phyloP scores from a whole-genome alignment of 192 early-diverging fungal genomes.

The Chytriomyces confervae region DNA sequence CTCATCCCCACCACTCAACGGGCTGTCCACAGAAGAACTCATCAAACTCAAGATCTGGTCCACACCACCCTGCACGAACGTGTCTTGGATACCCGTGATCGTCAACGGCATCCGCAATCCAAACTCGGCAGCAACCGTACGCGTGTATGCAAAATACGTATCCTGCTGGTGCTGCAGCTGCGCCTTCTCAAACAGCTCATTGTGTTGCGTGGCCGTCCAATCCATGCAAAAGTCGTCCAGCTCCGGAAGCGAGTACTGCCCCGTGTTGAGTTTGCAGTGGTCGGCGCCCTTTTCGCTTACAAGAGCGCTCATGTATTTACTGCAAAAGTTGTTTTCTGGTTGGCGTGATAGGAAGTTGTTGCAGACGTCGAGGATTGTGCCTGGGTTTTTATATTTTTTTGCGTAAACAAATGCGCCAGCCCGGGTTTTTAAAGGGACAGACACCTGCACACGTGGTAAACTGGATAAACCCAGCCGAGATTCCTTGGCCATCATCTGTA shows the following conservation, averaged over 20 bases:
- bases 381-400: too few relatives aligned
- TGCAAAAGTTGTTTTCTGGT: neutral
- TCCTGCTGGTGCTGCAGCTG: neutral
- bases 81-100: slow-evolving; percentile 32
- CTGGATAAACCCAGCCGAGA: slow-evolving; percentile 39
- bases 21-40: neutral
- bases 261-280: neutral
- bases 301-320: neutral
- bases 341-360: neutral
- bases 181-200: neutral
- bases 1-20: neutral
- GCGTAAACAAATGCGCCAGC: too few relatives aligned
- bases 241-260: neutral
- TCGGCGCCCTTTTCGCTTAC: neutral
- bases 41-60: neutral
- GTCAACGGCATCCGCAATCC: slow-evolving; percentile 13
- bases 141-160: slow-evolving; percentile 3
- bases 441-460: slow-evolving; percentile 31
- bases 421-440: too few relatives aligned
- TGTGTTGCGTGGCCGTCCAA: neutral
- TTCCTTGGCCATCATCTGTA: slow-evolving; percentile 34
- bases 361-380: slow-evolving; percentile 11
- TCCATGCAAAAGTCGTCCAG: neutral
- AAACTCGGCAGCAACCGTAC: neutral
- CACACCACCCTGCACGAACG: slow-evolving; percentile 18